Base-by-base conservation (phyloP, 2,329 filamentous ascomycete genomes). In the Paraphaeosphaeria minitans region DNA sequence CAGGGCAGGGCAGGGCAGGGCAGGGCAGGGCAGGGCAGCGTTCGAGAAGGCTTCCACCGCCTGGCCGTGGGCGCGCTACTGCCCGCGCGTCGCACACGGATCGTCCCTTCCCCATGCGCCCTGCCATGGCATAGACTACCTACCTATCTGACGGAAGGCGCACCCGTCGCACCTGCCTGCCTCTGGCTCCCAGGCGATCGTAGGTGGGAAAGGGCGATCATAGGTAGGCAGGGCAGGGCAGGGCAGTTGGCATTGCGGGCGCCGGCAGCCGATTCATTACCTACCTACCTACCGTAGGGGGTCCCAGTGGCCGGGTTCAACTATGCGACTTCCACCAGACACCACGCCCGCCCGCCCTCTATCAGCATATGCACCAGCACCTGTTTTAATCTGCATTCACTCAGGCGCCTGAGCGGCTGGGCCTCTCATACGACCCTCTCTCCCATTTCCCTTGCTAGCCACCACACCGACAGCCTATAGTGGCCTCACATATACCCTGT, bases 401-500 rank as follows among this genome's bases (percentile, higher is more conserved):
- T 55, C 60, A 58, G 51, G 53, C 58, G 57, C 48, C 48, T 48
- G 24, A 42, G 29, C 53, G 49, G 43, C n/a, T 29, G 31, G 37
- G 27, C 37, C 49, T 48, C 37, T 55, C 51, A 27, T 41, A 55
- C 49, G 52, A 56, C 56, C 56, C 57, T 61, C 29, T 57, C 24
- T 57, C 58, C 60, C n/a, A n/a, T n/a, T 61, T 59, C 58, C 61
- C 62, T 61, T 59, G 61, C 65, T 60, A 58, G 61, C 57, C 53
- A 63, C 60, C 57, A 60, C 53, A 57, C 64, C 60, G 61, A 65
- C 53, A 55, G 24, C 60, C 63, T 67, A 72, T 72, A 73, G 27
- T 41, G 49, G 61, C 64, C 65, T 64, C 69, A 72, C 67, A 63
- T 74, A 73, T 71, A 72, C 56, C 66, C 66, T 61, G 59, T 59